Evolutionary conservation across 306 rosid species (phyloP).

Genomic region (Ormosia semicastrata): DNA sequence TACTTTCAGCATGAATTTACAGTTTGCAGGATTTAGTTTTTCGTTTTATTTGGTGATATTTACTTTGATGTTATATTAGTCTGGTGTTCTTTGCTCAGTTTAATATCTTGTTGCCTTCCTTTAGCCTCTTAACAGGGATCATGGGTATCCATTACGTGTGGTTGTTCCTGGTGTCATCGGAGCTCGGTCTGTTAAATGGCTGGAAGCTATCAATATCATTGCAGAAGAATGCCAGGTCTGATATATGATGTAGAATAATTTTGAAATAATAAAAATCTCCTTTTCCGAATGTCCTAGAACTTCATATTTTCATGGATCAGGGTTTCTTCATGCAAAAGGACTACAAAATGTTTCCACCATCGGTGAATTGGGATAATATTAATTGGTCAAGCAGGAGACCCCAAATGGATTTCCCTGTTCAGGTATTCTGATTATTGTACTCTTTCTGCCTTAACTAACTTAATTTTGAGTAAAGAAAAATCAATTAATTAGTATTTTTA

Average conservation of each 20-base stretch:
- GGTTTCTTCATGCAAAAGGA: conserved; percentile 99
- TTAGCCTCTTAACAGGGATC: conserved; percentile 90
- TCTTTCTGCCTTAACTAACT: background rate
- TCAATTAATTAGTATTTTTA: background rate
- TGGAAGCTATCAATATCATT: conserved; percentile 63
- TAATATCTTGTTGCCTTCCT: conserved; percentile 22
- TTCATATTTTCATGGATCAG: conserved; percentile 44
- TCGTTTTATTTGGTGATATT: background rate
- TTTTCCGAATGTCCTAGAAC: conserved; percentile 5
- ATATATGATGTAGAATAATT: conserved; percentile 10
- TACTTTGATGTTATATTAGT: conserved; percentile 4
- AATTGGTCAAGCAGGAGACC: conserved; percentile 86
- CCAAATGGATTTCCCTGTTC: conserved; percentile 98
- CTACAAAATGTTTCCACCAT: conserved; percentile 98
- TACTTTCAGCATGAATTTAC: background rate
- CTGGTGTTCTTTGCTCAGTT: conserved; percentile 11
- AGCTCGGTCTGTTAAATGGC: conserved; percentile 98
- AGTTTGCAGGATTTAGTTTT: background rate
- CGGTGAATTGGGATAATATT: conserved; percentile 91
- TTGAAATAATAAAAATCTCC: background rate
- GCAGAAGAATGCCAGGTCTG: conserved; percentile 90
- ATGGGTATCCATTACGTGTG: conserved; percentile 89
- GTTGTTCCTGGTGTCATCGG: conserved; percentile 97
- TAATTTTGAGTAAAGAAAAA: background rate
- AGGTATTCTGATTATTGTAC: conserved; percentile 50